Evolutionary conservation across 1,139 yeast genomes (phyloP).

Genomic region (Pichia sp.): DNA sequence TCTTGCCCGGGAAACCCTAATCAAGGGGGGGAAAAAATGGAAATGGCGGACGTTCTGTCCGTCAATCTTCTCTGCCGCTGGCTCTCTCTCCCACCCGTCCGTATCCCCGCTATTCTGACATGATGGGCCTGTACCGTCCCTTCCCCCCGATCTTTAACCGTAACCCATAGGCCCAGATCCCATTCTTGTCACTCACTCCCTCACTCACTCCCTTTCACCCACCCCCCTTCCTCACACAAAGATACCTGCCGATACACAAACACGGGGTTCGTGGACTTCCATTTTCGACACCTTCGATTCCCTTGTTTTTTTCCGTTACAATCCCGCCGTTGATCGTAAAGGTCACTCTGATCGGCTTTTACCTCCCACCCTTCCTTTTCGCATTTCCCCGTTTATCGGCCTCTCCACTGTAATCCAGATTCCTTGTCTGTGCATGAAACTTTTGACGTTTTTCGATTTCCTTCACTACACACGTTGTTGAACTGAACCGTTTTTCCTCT

Average conservation of each 20-base stretch:
- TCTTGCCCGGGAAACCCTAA: neutral
- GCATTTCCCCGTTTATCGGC: neutral
- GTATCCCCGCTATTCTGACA: neutral
- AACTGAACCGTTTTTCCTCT: neutral
- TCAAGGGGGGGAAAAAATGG: neutral
- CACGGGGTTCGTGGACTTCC: neutral
- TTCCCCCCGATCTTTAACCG: neutral
- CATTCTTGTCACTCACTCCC: neutral
- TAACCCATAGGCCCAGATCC: neutral
- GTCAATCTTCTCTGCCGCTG: neutral
- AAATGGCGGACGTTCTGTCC: neutral
- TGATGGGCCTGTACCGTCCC: neutral
- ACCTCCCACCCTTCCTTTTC: neutral
- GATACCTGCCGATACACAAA: neutral
- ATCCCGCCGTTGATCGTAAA: neutral
- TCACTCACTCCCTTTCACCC: neutral
- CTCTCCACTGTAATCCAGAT: neutral
- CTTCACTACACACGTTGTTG: neutral
- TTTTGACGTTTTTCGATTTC: neutral
- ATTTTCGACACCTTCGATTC: neutral
- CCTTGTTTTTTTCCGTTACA: neutral
- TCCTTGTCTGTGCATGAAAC: neutral
- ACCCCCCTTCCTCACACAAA: neutral
- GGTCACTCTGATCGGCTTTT: neutral
- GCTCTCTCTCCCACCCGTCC: neutral